phyloP scores from a whole-genome alignment of 2,329 filamentous ascomycete species.

The Cordyceps farinosa region DNA sequence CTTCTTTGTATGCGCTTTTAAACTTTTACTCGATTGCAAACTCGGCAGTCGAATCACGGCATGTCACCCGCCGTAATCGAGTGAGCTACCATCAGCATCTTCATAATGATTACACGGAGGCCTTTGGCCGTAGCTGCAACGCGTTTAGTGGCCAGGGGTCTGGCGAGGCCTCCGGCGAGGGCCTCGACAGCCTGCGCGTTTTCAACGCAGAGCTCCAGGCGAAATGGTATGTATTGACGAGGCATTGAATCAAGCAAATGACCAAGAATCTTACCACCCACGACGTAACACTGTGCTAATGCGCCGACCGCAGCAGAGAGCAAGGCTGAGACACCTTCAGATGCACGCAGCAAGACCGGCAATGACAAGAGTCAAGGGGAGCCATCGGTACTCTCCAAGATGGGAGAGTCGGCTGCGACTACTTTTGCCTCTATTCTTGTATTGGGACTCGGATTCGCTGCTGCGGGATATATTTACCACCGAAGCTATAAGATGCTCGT shows the following conservation, averaged over 20 bases:
- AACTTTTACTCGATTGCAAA: neutral
- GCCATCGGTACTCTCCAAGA: conserved; percentile 51
- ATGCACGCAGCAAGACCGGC: neutral
- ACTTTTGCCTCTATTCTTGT: conserved; percentile 72
- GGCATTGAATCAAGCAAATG: neutral
- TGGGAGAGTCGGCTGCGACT: conserved; percentile 71
- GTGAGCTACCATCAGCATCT: neutral
- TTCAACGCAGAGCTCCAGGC: conserved; percentile 27
- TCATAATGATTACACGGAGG: neutral
- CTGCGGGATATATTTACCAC: conserved; percentile 75
- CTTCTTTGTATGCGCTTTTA: neutral
- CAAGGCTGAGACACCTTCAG: conserved; percentile 3
- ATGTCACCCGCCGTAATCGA: neutral
- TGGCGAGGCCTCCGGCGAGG: neutral
- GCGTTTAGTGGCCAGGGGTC: neutral
- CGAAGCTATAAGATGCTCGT: conserved; percentile 85
- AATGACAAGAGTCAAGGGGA: conserved; percentile 23
- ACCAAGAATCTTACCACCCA: neutral
- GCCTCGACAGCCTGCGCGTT: conserved; percentile 21
- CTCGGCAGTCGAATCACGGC: neutral
- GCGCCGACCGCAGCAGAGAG: neutral
- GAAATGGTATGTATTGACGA: conserved; percentile 26
- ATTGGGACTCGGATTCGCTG: conserved; percentile 60
- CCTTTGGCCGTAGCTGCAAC: neutral
- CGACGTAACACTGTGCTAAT: neutral